Conservation (phyloP, 176 grass and related monocot genomes). For the Triticum monococcum region DNA sequence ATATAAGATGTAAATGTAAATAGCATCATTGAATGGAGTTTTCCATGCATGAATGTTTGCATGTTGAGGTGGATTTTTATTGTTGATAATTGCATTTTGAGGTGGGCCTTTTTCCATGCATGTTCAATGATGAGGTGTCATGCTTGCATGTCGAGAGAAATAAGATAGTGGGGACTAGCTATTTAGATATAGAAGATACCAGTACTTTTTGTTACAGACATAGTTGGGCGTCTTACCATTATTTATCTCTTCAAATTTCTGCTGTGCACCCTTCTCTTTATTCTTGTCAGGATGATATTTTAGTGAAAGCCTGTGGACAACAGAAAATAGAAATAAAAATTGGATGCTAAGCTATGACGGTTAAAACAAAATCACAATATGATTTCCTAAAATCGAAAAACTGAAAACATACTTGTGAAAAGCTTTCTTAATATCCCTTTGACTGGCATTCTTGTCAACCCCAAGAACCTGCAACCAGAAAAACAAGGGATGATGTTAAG, state of each 20-base stretch:
- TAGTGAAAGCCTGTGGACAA: conserved; percentile 67
- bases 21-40: too few relatives aligned
- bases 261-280: conserved; percentile 77
- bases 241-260: conserved; percentile 94
- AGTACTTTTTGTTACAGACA: background rate
- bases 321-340: background rate
- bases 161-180: too few relatives aligned
- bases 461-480: conserved; percentile 72
- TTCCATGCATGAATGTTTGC: too few relatives aligned
- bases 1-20: too few relatives aligned
- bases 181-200: too few relatives aligned
- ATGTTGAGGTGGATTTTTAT: too few relatives aligned
- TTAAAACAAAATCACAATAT: background rate
- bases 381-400: background rate
- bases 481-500: background rate
- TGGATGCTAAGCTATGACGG: background rate
- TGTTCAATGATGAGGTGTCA: too few relatives aligned
- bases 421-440: conserved; percentile 94
- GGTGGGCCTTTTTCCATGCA: too few relatives aligned
- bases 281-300: conserved; percentile 99
- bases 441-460: conserved; percentile 88
- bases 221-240: conserved; percentile 58
- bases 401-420: conserved; percentile 80
- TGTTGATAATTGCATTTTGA: too few relatives aligned
- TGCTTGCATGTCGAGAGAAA: too few relatives aligned